Evolutionary conservation across 2,329 filamentous ascomycete genomes (phyloP), one percentile per base, ranked within the genome.

Genomic region (Talaromyces marneffei): DNA sequence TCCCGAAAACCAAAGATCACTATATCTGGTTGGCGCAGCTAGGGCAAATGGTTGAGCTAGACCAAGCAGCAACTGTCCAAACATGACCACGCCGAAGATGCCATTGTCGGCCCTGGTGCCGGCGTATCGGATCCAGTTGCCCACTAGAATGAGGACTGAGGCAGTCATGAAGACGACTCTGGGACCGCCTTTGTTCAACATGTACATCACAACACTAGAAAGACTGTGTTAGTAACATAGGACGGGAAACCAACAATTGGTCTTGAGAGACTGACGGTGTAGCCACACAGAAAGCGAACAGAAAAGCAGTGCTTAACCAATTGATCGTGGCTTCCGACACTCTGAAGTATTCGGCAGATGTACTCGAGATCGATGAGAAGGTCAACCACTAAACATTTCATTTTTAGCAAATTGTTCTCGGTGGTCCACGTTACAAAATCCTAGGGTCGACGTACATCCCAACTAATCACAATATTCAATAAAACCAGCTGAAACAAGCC

Each of bases 1-100:
- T 68, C 89, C 87, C 1, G 91, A 92, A 77, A 97, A 97, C 94
- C 94, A 97, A 63, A 96, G 79, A 72, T 97, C 92, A 59, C 90
- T 94, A 76, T 96, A 99, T 64, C 91, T 82, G 0, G 94, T 93
- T 0, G 94, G 93, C 0, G 93, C 91, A 6, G 89, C 87, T 9
- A 97, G 84, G 12, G 96, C 91, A 73, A 97, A 97, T 0, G 94
- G 92, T 72, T 99, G 94, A 0, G 91, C 87, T 40, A 97, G 82
- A 0, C 93, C 94, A 57, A 90, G 91, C 63, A 99, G 74, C 72
- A 97, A 88, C 78, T 97, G 93, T 4, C 93, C 93, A 67, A 95
- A 87, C 88, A 97, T 91, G 64, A 91, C 87, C 48, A 89, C 82
- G 44, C 87, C 87, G 70, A 90, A 95, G 66, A 80, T 82, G 55